Base-by-base conservation (phyloP, 1,284 basidiomycete species). In the Cutaneotrichosporon dermatis region DNA sequence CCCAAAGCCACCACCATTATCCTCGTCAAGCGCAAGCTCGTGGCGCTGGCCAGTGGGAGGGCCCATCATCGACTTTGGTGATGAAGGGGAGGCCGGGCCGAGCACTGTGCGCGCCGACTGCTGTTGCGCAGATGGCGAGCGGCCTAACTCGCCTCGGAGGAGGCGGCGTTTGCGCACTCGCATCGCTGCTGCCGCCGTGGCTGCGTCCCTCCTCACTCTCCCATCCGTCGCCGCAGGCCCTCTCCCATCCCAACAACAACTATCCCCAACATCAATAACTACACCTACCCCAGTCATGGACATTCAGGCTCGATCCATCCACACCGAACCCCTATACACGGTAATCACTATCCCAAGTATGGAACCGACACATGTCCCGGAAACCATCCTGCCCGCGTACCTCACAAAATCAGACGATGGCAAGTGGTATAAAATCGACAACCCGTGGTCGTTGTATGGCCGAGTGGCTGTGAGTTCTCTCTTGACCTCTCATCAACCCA, bases 381-480 rank as follows among this genome's bases (percentile, higher is more conserved):
- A 69, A 50, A 71, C 68, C 4, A 55, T 55, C 9, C 59, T 75
- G 6, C 73, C 73, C 4, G 70, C 67, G 52, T 64, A 68, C n/a
- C 51, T 74, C 34, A 72, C 67, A 12, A 58, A 65, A 45, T 57
- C 61, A 25, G 42, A 59, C 1, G 68, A 73, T 50, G 71, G 69
- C n/a, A 34, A n/a, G 6, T 73, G 71, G 70, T 61, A 61, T 25
- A 68, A 64, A 42, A 65, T 63, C 8, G 61, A 68, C 12, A 51
- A 63, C 15, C 67, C 69, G 3, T 75, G 73, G 73, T 63, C 63
- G 45, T 34, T 73, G 25, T 75, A 69, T 57, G 72, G 72, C 15
- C 62, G 69, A 44, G 60, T 55, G 0, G 55, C 59, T 4, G 57
- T 59, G 64, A 63, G 53, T 61, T 34, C 43, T 2, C 34, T n/a